Evolutionary conservation across 2,329 filamentous ascomycete genomes (phyloP).

Genomic region (Sclerotinia subarctica): DNA sequence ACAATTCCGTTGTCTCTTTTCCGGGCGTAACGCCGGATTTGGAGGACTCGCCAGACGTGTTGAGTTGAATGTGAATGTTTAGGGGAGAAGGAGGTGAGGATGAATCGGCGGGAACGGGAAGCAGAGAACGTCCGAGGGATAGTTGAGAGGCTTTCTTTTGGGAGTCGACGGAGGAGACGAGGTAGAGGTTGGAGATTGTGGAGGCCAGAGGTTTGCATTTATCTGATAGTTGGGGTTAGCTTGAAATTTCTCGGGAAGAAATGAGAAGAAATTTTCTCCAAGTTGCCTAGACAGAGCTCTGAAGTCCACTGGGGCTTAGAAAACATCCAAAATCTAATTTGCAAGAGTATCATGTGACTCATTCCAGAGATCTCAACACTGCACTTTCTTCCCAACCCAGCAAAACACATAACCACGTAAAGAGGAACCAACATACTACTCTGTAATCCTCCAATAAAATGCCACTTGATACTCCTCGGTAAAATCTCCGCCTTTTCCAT

Average conservation of each 20-base stretch:
- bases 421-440: slow-evolving; percentile 50
- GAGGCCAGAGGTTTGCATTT: slow-evolving; percentile 84
- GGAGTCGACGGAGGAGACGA: slow-evolving; percentile 85
- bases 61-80: slow-evolving; percentile 83
- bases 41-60: slow-evolving; percentile 82
- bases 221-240: slow-evolving; percentile 47
- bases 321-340: neutral
- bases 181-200: slow-evolving; percentile 83
- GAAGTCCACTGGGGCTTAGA: neutral
- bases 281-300: neutral
- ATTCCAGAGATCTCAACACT: neutral
- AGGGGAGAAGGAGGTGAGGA: slow-evolving; percentile 36
- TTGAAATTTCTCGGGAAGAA: fast-evolving
- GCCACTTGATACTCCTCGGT: slow-evolving; percentile 77
- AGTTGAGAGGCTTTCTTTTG: slow-evolving; percentile 83
- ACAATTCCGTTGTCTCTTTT: slow-evolving; percentile 59
- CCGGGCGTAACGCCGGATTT: slow-evolving; percentile 80
- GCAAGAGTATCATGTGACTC: slow-evolving; percentile 7
- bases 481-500: slow-evolving; percentile 79
- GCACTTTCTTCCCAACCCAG: no score
- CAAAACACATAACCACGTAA: neutral
- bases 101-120: slow-evolving; percentile 41
- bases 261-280: neutral
- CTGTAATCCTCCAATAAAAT: slow-evolving; percentile 94
- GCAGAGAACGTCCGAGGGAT: slow-evolving; percentile 68